Conservation (phyloP, 768 basidiomycete genomes). For the Trametes meyenii region DNA sequence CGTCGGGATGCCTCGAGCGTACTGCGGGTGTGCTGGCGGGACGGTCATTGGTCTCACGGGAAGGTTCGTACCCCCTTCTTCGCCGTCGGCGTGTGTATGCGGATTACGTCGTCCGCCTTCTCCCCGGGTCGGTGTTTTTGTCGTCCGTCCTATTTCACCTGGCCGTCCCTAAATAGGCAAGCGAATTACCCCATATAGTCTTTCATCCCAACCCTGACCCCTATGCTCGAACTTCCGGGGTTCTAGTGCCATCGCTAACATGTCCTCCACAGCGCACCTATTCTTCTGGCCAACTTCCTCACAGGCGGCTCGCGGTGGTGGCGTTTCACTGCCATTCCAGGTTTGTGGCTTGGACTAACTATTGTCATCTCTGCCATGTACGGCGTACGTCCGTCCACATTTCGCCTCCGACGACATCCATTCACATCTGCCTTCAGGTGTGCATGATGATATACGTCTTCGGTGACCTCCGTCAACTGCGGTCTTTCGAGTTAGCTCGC, state of each 20-base stretch:
- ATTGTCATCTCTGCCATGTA: slow-evolving; percentile 64
- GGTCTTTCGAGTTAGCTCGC: slow-evolving; percentile 75
- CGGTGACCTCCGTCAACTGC: slow-evolving; percentile 77
- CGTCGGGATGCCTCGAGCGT: slow-evolving; percentile 68
- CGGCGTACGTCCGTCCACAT: slow-evolving; percentile 48
- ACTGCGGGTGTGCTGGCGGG: slow-evolving; percentile 72
- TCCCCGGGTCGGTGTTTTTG: slow-evolving; percentile 13
- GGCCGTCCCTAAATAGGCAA: slow-evolving; percentile 1
- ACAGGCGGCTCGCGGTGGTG: slow-evolving; percentile 54
- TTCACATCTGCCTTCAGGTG: slow-evolving; percentile 31
- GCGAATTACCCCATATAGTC: slow-evolving; percentile 2
- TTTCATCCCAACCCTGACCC: neutral
- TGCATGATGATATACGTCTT: slow-evolving; percentile 81
- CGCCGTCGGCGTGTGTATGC: neutral
- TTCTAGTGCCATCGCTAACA: neutral
- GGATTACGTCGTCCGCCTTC: slow-evolving; percentile 10
- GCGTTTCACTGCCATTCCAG: slow-evolving; percentile 62
- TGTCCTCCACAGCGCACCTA: slow-evolving; percentile 28
- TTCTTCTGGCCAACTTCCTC: slow-evolving; percentile 47
- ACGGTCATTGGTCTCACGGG: slow-evolving; percentile 50
- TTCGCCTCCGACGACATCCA: neutral
- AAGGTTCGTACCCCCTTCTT: slow-evolving; percentile 33
- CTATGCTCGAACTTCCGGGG: neutral
- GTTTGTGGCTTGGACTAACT: slow-evolving; percentile 70
- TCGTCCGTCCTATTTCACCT: neutral